Evolutionary conservation across 257 asterid species (phyloP), one percentile per base, ranked within the genome.

Genomic region (Coffea eugenioides): DNA sequence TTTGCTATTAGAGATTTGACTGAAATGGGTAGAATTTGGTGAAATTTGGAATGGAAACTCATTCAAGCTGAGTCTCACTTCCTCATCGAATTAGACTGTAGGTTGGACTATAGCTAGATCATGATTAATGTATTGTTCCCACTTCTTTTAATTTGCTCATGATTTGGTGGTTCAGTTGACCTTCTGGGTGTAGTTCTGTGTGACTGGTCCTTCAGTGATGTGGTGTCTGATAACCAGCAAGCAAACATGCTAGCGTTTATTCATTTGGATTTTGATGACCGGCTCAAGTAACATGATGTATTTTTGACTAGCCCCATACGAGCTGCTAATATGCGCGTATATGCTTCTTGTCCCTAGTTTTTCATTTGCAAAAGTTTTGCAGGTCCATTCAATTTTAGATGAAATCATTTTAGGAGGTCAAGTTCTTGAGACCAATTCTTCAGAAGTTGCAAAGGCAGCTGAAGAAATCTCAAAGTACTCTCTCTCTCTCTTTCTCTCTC

Each of bases 361-460:
- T 56, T 49, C 56, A 27, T 8, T 25, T n/a, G 45, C 49, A 71
- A 65, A 56, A 27, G 69, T 83, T 82, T 51, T 79, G 80, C 90
- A 93, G 99, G 96, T 95, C 83, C 98, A 95, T 87, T 87, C 93
- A 76, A 88, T 95, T 79, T 84, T 95, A 87, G 97, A 95, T 75
- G 99, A 95, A 87, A 89, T 95, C 76, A 90, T 95, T 76, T 82
- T 93, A 85, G 99, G 97, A 54, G 99, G 99, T 80, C 98, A 95
- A 87, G 99, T 95, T 80, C 91, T 95, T 31, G 99, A 93, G 84
- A 95, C 99, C 8, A 95, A 87, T 81, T 85, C 93, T 76, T 84
- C 94, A 14, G 97, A 92, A 85, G 89, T 93, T 34, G 91, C 91
- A 59, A 91, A 85, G 88, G 93, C 95, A 4, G 97, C 90, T 71